phyloP scores from a whole-genome alignment of 495 filamentous ascomycete genomes.

The Podospora didyma region DNA sequence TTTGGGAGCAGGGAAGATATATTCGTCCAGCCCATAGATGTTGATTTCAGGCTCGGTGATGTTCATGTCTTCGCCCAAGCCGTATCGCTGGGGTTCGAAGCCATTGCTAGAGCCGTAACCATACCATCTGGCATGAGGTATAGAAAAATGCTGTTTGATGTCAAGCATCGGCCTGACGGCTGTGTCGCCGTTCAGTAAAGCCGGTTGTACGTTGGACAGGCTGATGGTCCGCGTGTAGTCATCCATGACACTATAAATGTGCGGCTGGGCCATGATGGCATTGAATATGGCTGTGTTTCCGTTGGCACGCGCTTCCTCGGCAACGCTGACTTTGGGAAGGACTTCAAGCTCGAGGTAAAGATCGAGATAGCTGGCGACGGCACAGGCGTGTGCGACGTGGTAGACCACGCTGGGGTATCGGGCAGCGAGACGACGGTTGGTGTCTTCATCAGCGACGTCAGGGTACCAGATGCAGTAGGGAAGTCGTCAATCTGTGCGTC shows the following conservation, averaged over 20 bases:
- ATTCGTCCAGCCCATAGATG: too few relatives aligned
- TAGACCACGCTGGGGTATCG: too few relatives aligned
- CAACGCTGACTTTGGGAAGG: slow-evolving; percentile 17
- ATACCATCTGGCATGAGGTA: neutral
- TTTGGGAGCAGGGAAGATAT: too few relatives aligned
- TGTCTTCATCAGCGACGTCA: slow-evolving; percentile 30
- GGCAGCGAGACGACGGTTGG: slow-evolving; percentile 27
- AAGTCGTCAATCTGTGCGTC: slow-evolving; percentile 16
- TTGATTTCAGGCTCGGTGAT: too few relatives aligned
- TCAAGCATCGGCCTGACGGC: slow-evolving; percentile 6
- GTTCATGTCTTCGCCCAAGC: too few relatives aligned
- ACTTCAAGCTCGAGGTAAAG: slow-evolving; percentile 16
- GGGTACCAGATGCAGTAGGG: slow-evolving; percentile 47
- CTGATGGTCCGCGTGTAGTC: too few relatives aligned
- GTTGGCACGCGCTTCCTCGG: slow-evolving; percentile 18
- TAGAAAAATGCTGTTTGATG: neutral
- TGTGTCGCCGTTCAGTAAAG: slow-evolving; percentile 18
- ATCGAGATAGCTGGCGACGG: too few relatives aligned
- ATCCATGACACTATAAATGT: too few relatives aligned
- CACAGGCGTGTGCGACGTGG: too few relatives aligned
- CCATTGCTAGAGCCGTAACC: too few relatives aligned
- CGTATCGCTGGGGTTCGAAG: too few relatives aligned
- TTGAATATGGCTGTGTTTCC: neutral
- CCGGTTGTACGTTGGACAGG: slow-evolving; percentile 9
- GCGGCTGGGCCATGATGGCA: too few relatives aligned